These are phyloP conservation scores for Entonaema liquescens DNA, from an alignment of 495 filamentous ascomycete species.

Conservation along the genomic window DNA sequence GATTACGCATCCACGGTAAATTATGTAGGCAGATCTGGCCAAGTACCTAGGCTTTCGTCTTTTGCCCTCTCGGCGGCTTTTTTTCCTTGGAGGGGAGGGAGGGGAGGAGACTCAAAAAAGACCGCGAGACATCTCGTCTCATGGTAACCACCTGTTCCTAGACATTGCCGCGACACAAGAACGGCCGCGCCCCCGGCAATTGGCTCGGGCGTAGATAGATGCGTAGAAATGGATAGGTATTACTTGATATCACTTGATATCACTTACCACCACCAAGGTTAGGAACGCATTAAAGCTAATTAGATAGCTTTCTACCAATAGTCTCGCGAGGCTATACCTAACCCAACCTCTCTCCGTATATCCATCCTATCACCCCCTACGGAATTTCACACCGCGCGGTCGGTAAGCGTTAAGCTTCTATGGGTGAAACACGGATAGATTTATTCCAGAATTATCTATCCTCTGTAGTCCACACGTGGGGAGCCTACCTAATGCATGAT, in stretches of 20 bases:
- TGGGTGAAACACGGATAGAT: slow-evolving; percentile 4
- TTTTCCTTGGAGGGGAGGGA: not conserved
- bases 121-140: slow-evolving; percentile 38
- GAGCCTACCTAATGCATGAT: not conserved
- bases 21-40: slow-evolving; percentile 17
- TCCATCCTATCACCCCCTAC: not conserved
- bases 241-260: not conserved
- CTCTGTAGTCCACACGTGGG: not conserved
- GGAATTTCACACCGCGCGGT: not conserved
- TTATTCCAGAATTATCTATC: slow-evolving; percentile 4
- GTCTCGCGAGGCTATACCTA: not conserved
- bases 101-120: not conserved
- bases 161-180: slow-evolving; percentile 31
- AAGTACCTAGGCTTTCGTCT: not conserved
- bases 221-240: no score
- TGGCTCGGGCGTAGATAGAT: not conserved
- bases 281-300: slow-evolving; percentile 1
- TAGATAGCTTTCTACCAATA: no score
- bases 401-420: slow-evolving; percentile 8
- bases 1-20: slow-evolving; percentile 19
- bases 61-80: slow-evolving; percentile 13
- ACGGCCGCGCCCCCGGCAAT: slow-evolving; percentile 29
- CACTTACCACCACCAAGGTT: not conserved
- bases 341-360: not conserved
- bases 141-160: slow-evolving; percentile 35